These are phyloP conservation scores for Xeromyces bisporus DNA, from an alignment of 495 filamentous ascomycete species.

Conservation along the genomic window DNA sequence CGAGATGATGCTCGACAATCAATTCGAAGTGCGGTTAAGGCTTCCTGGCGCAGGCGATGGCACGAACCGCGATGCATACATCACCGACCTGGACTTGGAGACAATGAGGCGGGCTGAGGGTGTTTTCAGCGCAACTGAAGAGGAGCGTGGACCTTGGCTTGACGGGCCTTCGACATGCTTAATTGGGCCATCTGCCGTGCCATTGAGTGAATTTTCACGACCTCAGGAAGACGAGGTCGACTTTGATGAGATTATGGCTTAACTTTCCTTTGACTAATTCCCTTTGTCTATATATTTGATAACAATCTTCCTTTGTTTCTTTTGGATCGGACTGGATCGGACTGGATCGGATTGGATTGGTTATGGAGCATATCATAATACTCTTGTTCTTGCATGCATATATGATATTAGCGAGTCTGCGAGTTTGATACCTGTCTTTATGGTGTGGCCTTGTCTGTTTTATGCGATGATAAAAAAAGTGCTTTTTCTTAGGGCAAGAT, in stretches of 20 bases:
- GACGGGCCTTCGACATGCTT: constrained; percentile 18
- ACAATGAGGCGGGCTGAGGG: constrained; percentile 76
- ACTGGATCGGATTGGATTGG: no score
- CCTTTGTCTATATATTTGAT: constrained; percentile 4
- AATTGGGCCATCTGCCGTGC: constrained; percentile 23
- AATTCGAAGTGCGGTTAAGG: constrained; percentile 81
- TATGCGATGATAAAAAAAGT: no score
- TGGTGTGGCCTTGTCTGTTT: no score
- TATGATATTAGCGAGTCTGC: no score
- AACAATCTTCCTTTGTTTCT: constrained; percentile 3
- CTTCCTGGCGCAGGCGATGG: constrained; percentile 46
- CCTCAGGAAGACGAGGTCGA: constrained; percentile 20
- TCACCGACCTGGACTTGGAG: constrained; percentile 87
- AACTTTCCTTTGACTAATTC: constrained; percentile 5
- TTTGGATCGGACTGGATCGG: constrained; percentile 1
- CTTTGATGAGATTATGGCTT: constrained; percentile 27
- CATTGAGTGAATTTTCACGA: constrained; percentile 17
- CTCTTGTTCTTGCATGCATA: no score
- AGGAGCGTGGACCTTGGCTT: constrained; percentile 76
- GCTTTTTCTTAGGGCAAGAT: no score
- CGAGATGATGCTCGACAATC: constrained; percentile 95
- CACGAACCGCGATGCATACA: constrained; percentile 43
- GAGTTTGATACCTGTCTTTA: no score
- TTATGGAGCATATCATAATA: no score
- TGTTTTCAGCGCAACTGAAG: constrained; percentile 54